Base-by-base conservation (phyloP, 495 filamentous ascomycete species). In the Cenococcum geophilum region DNA sequence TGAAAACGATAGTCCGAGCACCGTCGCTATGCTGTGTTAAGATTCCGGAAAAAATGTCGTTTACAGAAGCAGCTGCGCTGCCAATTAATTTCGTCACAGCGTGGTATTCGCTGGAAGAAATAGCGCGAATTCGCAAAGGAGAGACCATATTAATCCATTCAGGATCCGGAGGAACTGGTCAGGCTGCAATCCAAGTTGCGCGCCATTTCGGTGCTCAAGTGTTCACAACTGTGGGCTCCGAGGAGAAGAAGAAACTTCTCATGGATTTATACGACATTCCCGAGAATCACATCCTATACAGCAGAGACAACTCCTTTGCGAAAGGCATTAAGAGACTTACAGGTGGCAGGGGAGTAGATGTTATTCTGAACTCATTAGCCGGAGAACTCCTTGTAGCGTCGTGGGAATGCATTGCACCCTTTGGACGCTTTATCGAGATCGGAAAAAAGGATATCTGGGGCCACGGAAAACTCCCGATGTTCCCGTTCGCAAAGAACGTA, bases 81-180 rank as follows among this genome's bases (percentile, higher is more conserved):
- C 45, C 45, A 5, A 5, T 49, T 18, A 49, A 22, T 49, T 49
- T 49, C 14, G 20, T 49, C 5, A 18, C 45, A 22, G 56, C 56
- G 14, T 59, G 49, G 20, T 20, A 58, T 32, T 20, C 35, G n/a
- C 42, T 58, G 6, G 21, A 16, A 12, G 12, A 58, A 36, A 48
- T 36, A 20, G 56, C 56, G 16, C 56, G 42, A 10, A 9, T 58
- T n/a, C 56, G 22, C 5, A 49, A 58, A 14, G 66, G 59, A 4
- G 68, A 78, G 50, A 59, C 40, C 3, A 56, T 63, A 22, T 56
- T 63, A 11, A 60, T 63, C 36, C 60, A 63, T 43, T 20, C 35
- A n/a, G 60, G 45, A 20, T 36, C 60, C 42, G 56, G 60, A 5
- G 60, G 37, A 18, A 8, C 59, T 12, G 60, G 60, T 42, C 55